Evolutionary conservation across 1,284 basidiomycete species (phyloP).

Genomic region (Thelephora terrestris): DNA sequence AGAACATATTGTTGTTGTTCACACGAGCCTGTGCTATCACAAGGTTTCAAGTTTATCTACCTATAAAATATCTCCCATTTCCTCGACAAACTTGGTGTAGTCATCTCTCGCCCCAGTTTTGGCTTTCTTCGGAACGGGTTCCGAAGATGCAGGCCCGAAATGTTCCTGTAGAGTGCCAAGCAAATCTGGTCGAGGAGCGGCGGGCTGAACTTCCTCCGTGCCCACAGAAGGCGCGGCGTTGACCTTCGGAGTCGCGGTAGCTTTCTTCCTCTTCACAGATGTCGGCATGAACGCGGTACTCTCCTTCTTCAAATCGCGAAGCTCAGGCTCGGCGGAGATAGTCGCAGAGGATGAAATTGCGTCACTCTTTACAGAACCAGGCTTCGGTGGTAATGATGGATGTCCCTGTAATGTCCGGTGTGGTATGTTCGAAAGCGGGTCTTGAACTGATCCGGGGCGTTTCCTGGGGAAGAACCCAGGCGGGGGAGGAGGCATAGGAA

Average conservation of each 20-base stretch:
- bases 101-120: slow-evolving; percentile 44
- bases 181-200: slow-evolving; percentile 50
- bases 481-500: slow-evolving; percentile 33
- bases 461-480: slow-evolving; percentile 51
- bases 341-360: slow-evolving; percentile 40
- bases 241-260: slow-evolving; percentile 31
- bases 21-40: too few species aligned
- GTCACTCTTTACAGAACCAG: slow-evolving; percentile 14
- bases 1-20: too few species aligned
- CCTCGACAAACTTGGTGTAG: slow-evolving; percentile 67
- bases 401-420: slow-evolving; percentile 60
- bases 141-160: slow-evolving; percentile 32
- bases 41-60: too few species aligned
- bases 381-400: slow-evolving; percentile 18
- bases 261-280: slow-evolving; percentile 55
- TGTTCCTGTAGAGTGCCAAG: slow-evolving; percentile 49
- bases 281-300: slow-evolving; percentile 81
- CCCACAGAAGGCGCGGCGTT: slow-evolving; percentile 54
- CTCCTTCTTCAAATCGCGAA: slow-evolving; percentile 89
- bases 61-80: slow-evolving; percentile 50
- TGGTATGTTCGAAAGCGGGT: slow-evolving; percentile 51
- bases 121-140: slow-evolving; percentile 20
- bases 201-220: slow-evolving; percentile 18
- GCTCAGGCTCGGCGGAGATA: slow-evolving; percentile 72
- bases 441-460: slow-evolving; percentile 41